Evolutionary conservation across 768 basidiomycete genomes (phyloP), one percentile per base, ranked within the genome.

Genomic region (Glaciozyma martinii): DNA sequence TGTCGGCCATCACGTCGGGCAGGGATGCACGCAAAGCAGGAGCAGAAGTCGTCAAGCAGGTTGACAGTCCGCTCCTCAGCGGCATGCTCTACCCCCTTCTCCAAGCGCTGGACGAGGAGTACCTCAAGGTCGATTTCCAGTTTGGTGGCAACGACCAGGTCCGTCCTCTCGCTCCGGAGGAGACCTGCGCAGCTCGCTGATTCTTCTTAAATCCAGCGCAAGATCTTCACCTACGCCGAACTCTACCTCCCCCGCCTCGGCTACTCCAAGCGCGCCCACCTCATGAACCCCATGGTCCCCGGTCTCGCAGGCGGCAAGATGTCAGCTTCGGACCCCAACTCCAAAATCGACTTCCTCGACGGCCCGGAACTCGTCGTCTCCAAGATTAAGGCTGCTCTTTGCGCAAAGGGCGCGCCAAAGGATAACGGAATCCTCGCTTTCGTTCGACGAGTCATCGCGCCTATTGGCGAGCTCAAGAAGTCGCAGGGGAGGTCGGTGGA

Each of bases 91-190:
- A 99, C 81, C 95, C 95, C 1, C 92, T 93, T 46, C 77, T 99
- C 49, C 95, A 99, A 72, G 93, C 95, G 15, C 83, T 99, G 32
- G 95, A 99, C 71, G 95, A 99, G 77, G 85, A 98, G 78, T 97
- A 98, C 81, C 83, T 99, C 25, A 89, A 81, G 23, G 87, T 89
- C 33, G 91, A 98, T 76, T 94, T 99, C 79, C 95, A 98, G 77
- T 99, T 99, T 71, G 95, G 94, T 21, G 95, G 95, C 59, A 86
- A 90, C 13, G 95, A 99, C 75, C 94, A 98, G 83, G 93, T 93
- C 55, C 56, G 69, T 37, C 56, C 19, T 18, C 56, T 21, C 30
- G 49, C 19, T 55, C 29, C 3, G 62, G 75, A 72, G 62, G 75
- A 72, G 30, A 43, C 3, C 25, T 19, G 10, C 13, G 42, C n/a